Conservation (phyloP, 768 basidiomycete species). For the Psilocybe cyanescens region DNA sequence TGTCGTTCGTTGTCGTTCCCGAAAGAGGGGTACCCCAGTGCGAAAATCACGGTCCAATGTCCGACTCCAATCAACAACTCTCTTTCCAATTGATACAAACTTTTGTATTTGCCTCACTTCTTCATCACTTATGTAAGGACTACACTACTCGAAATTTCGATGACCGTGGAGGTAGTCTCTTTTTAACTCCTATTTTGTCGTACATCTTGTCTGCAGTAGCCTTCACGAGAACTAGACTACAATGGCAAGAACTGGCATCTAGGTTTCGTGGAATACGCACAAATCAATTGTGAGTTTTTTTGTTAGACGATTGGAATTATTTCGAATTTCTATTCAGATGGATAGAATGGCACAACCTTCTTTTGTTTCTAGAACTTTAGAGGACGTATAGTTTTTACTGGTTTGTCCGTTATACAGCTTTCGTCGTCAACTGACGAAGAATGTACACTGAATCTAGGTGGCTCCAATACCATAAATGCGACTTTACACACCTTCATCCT, state of each 20-base stretch:
- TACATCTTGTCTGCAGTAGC: constrained; percentile 52
- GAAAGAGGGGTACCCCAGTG: no score
- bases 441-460: constrained; percentile 19
- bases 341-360: constrained; percentile 15
- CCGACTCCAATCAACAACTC: no score
- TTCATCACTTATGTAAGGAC: no score
- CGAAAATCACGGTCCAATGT: no score
- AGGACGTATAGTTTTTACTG: constrained; percentile 29
- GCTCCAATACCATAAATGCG: constrained; percentile 25
- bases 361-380: constrained; percentile 21
- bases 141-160: constrained; percentile 13
- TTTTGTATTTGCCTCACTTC: no score
- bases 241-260: constrained; percentile 39
- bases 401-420: constrained; percentile 7
- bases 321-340: constrained; percentile 4
- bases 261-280: constrained; percentile 30
- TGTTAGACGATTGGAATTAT: neutral
- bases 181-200: constrained; percentile 39
- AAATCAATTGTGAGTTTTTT: constrained; percentile 17
- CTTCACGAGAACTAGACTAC: constrained; percentile 47
- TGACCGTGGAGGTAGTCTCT: constrained; percentile 41
- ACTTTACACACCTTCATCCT: constrained; percentile 38
- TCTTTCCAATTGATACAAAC: no score
- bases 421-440: neutral
- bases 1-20: no score